Evolutionary conservation across 192 early-diverging fungal species (phyloP).

Genomic region (Lobosporangium transversale): DNA sequence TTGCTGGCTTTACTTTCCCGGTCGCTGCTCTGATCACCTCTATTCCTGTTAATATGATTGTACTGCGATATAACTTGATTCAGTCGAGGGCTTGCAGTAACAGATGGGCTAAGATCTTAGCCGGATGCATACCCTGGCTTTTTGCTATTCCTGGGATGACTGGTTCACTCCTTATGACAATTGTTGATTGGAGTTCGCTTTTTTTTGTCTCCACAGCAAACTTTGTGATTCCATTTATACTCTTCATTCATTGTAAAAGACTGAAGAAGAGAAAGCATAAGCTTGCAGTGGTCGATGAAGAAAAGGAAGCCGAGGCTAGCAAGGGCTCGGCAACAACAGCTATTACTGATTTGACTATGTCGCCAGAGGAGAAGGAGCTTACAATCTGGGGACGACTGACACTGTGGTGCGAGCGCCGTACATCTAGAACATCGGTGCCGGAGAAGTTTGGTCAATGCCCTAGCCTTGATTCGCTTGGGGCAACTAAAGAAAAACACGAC

Average conservation of each 20-base stretch:
- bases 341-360: too few species aligned
- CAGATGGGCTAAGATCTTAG: slow-evolving; percentile 54
- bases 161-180: slow-evolving; percentile 57
- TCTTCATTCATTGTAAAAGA: slow-evolving; percentile 68
- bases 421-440: too few species aligned
- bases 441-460: too few species aligned
- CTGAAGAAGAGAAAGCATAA: slow-evolving; percentile 32
- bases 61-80: slow-evolving; percentile 61
- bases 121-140: slow-evolving; percentile 27
- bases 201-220: slow-evolving; percentile 73
- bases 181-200: slow-evolving; percentile 68
- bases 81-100: slow-evolving; percentile 66
- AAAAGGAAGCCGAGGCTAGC: not conserved
- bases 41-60: slow-evolving; percentile 77
- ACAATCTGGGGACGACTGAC: slow-evolving; percentile 30
- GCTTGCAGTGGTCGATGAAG: slow-evolving; percentile 6
- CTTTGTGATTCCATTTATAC: slow-evolving; percentile 71
- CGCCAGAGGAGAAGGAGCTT: slow-evolving; percentile 30
- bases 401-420: too few species aligned
- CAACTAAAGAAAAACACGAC: too few species aligned
- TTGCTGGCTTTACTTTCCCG: slow-evolving; percentile 63
- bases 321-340: too few species aligned
- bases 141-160: slow-evolving; percentile 32
- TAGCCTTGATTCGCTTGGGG: not conserved
- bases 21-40: slow-evolving; percentile 68